These are phyloP conservation scores for Umbelopsis sp. DNA, from an alignment of 192 early-diverging fungal genomes.

Conservation along the genomic window DNA sequence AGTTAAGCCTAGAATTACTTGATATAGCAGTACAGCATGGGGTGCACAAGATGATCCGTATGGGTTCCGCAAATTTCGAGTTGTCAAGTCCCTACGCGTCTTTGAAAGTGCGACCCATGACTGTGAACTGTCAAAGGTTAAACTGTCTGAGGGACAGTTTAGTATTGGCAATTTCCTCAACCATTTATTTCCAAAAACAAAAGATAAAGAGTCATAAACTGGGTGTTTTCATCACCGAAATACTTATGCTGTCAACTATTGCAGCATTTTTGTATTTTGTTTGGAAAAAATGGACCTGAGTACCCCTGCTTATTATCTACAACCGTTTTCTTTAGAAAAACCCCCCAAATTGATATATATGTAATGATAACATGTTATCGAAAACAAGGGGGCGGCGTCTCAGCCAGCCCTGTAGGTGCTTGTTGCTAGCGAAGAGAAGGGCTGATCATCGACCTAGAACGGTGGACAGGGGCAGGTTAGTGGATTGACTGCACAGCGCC, in stretches of 20 bases:
- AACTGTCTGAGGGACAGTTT: neutral
- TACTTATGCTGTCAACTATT: no score
- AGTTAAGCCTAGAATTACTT: neutral
- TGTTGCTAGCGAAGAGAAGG: neutral
- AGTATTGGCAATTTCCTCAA: neutral
- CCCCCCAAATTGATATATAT: no score
- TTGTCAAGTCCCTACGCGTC: neutral
- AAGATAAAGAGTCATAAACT: no score
- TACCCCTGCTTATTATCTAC: no score
- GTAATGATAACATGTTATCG: no score
- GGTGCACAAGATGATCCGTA: neutral
- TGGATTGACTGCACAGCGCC: neutral
- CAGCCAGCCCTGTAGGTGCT: neutral
- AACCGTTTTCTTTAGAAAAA: no score
- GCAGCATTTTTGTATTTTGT: no score
- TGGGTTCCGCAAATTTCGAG: neutral
- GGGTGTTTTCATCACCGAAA: no score
- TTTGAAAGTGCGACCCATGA: constrained; percentile 5
- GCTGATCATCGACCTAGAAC: neutral
- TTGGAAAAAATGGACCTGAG: no score
- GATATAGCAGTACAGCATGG: neutral
- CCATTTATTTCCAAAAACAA: no score
- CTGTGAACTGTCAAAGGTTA: neutral
- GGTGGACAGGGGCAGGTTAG: constrained; percentile 4
- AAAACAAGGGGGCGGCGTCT: neutral